These are phyloP conservation scores for Selaginella moellendorffii DNA, from an alignment of 75 land plant genomes.

Conservation along the genomic window DNA sequence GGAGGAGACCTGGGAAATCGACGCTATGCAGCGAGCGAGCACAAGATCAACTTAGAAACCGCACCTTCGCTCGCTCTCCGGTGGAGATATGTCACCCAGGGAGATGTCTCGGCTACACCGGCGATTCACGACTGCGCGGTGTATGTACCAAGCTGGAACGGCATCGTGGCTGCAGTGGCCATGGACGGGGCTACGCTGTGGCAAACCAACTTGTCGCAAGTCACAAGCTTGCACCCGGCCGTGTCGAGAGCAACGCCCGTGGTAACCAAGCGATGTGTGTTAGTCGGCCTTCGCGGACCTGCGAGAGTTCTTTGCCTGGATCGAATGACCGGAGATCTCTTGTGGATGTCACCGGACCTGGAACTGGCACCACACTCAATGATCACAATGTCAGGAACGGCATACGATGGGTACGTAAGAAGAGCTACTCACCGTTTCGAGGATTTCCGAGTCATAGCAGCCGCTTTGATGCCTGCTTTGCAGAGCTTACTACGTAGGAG, in stretches of 20 bases:
- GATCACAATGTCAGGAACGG: constrained; percentile 5
- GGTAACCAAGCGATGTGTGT: constrained; percentile 12
- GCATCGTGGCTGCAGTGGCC: constrained; percentile 22
- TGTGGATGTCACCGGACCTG: constrained; percentile 20
- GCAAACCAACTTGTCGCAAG: constrained; percentile 16
- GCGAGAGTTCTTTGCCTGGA: constrained; percentile 22
- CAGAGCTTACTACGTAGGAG: constrained; percentile 29
- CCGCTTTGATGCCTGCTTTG: background rate
- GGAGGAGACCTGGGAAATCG: constrained; percentile 28
- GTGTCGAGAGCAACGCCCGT: constrained; percentile 24
- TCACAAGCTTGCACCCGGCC: constrained; percentile 11
- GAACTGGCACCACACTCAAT: constrained; percentile 13
- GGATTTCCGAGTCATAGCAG: background rate
- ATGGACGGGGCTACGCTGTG: constrained; percentile 17
- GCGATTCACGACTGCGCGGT: constrained; percentile 15
- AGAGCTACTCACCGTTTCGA: background rate
- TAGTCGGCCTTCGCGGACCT: constrained; percentile 27
- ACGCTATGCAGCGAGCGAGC: constrained; percentile 16
- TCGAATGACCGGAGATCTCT: constrained; percentile 13
- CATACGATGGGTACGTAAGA: background rate
- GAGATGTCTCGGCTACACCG: constrained; percentile 30
- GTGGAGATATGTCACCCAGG: constrained; percentile 19
- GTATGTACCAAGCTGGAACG: constrained; percentile 37
- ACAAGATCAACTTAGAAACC: constrained; percentile 17
- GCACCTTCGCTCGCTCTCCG: constrained; percentile 9